Conservation (phyloP, 805 yeast genomes). For the Wickerhamomyces tratensis region DNA sequence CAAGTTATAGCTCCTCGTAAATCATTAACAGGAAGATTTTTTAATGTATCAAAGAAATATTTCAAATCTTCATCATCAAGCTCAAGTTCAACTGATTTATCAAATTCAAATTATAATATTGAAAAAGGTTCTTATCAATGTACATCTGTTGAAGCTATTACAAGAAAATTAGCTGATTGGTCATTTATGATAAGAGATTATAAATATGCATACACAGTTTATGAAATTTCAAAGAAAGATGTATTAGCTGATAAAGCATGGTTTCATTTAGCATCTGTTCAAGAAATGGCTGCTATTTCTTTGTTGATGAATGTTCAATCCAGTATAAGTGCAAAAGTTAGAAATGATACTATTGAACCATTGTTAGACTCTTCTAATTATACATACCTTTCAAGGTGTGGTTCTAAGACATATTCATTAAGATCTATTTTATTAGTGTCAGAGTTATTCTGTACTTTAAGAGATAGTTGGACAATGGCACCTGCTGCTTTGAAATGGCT, state of each 20-base stretch:
- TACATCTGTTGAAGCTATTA: slow-evolving; percentile 57
- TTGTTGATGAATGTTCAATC: slow-evolving; percentile 46
- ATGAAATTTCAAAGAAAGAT: slow-evolving; percentile 75
- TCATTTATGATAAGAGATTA: slow-evolving; percentile 86
- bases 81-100: slow-evolving; percentile 8
- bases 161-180: slow-evolving; percentile 87
- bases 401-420: slow-evolving; percentile 59
- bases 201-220: slow-evolving; percentile 72
- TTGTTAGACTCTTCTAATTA: slow-evolving; percentile 57
- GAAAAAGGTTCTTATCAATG: slow-evolving; percentile 51
- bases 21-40: slow-evolving; percentile 66
- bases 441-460: slow-evolving; percentile 48
- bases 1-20: slow-evolving; percentile 67
- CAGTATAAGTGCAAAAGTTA: slow-evolving; percentile 30
- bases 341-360: slow-evolving; percentile 36
- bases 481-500: slow-evolving; percentile 33
- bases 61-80: slow-evolving; percentile 28
- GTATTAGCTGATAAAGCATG: slow-evolving; percentile 71
- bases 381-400: slow-evolving; percentile 64
- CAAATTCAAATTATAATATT: slow-evolving; percentile 30
- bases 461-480: slow-evolving; percentile 31
- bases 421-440: slow-evolving; percentile 58
- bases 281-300: slow-evolving; percentile 78
- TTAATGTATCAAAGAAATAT: slow-evolving; percentile 56
- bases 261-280: slow-evolving; percentile 72